These are phyloP conservation scores for Phytophthora pisi DNA, from an alignment of 352 stramenopile genomes.

Conservation along the genomic window DNA sequence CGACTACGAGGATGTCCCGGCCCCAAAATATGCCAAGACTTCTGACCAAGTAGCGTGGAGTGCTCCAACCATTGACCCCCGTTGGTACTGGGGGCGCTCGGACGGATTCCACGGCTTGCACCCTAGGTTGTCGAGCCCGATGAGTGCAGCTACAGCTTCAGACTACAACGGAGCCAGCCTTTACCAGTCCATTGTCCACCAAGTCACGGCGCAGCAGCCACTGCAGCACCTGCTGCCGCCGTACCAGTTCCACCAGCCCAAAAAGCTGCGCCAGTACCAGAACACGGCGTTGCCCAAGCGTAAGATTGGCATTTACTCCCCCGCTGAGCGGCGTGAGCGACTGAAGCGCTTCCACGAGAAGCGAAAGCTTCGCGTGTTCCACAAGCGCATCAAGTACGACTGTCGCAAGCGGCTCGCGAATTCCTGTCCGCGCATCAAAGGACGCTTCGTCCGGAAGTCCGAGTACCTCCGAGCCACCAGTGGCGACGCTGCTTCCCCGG, in stretches of 20 bases:
- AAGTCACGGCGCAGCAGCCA: conserved; percentile 13
- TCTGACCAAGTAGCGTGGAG: conserved; percentile 6
- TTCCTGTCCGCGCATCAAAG: conserved; percentile 69
- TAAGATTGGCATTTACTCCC: conserved; percentile 72
- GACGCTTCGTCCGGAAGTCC: conserved; percentile 63
- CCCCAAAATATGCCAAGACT: conserved; percentile 21
- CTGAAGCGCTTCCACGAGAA: conserved; percentile 77
- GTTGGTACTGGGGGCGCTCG: conserved; percentile 12
- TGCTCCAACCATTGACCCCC: conserved; percentile 5
- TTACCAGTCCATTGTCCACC: conserved; percentile 3
- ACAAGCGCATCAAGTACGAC: conserved; percentile 78
- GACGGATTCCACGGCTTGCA: conserved; percentile 33
- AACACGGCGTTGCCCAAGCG: conserved; percentile 13
- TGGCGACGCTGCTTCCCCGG: conserved; percentile 1
- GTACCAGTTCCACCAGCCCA: conserved; percentile 1
- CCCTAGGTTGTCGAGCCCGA: conserved; percentile 10
- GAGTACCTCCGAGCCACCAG: conserved; percentile 26
- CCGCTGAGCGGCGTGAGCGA: conserved; percentile 52
- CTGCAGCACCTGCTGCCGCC: conserved; percentile 5
- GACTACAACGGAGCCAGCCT: conserved; percentile 3
- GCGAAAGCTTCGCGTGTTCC: conserved; percentile 71
- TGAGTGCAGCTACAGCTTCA: background rate
- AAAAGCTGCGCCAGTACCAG: conserved; percentile 4
- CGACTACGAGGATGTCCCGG: conserved; percentile 6
- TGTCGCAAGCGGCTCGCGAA: conserved; percentile 75